Conservation (phyloP, 2,329 filamentous ascomycete species). For the Thermothelomyces thermophilus region DNA sequence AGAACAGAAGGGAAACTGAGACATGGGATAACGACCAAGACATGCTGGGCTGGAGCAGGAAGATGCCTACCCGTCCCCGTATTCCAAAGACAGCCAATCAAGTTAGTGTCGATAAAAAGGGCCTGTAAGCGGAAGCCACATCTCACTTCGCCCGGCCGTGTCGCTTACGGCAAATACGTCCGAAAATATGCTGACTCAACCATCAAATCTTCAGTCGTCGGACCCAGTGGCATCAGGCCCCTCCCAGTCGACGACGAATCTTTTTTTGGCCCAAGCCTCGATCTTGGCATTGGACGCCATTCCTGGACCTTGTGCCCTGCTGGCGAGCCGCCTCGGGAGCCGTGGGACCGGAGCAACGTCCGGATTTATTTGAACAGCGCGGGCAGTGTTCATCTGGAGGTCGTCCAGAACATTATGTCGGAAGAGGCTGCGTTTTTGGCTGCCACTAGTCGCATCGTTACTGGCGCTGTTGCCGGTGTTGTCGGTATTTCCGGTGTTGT, state of each 20-base stretch:
- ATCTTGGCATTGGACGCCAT: neutral
- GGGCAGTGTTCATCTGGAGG: slow-evolving; percentile 26
- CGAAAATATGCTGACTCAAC: no score
- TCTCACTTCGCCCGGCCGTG: neutral
- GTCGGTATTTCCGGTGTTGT: neutral
- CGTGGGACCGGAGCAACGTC: neutral
- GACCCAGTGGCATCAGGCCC: slow-evolving; percentile 3
- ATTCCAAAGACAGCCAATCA: neutral
- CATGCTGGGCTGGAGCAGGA: no score
- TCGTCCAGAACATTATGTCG: slow-evolving; percentile 18
- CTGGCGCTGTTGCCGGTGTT: neutral
- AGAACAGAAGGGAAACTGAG: slow-evolving; percentile 1
- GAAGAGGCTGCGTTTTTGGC: slow-evolving; percentile 20
- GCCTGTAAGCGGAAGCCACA: neutral
- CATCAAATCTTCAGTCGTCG: neutral
- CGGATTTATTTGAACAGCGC: slow-evolving; percentile 22
- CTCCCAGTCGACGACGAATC: slow-evolving; percentile 17
- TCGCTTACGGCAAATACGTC: neutral
- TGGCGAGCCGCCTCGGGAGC: slow-evolving; percentile 1
- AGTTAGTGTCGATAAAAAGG: neutral
- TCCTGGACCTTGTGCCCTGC: neutral
- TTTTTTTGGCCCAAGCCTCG: slow-evolving; percentile 3
- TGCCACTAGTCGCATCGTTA: neutral
- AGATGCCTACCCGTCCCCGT: neutral
- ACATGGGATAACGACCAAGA: neutral